Percentiles rank a stretch among this genome's conserved stretches.
Evolutionary conservation across 805 yeast genomes (phyloP).

Genomic region (Wickerhamomyces bisporus): DNA sequence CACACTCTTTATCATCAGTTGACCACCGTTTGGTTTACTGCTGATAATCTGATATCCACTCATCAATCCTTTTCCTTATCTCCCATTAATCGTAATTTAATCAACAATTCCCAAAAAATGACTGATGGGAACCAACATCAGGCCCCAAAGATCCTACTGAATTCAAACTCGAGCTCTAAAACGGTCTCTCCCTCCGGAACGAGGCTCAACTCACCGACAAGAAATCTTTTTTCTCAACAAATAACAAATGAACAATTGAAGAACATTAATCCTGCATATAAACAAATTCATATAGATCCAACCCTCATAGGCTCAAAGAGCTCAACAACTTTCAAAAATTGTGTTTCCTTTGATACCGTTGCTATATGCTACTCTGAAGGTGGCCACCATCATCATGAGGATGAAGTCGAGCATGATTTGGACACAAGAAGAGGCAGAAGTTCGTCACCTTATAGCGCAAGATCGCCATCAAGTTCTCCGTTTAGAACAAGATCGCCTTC

Average conservation of each 20-base stretch:
- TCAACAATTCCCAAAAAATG: no score
- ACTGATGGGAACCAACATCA: neutral
- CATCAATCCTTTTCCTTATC: no score
- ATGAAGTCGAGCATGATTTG: constrained; percentile 1
- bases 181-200: constrained; percentile 1
- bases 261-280: neutral
- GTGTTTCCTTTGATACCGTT: constrained; percentile 10
- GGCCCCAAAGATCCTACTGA: constrained; percentile 7
- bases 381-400: neutral
- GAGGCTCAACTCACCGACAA: constrained; percentile 1
- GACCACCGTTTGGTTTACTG: no score
- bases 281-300: neutral
- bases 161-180: constrained; percentile 5
- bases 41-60: no score
- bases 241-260: constrained; percentile 1
- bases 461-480: constrained; percentile 3
- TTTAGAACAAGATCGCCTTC: constrained; percentile 9
- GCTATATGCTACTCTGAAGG: constrained; percentile 1
- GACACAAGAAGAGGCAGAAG: constrained; percentile 1
- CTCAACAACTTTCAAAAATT: no score
- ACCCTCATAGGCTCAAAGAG: no score
- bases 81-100: no score
- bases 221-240: neutral
- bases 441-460: constrained; percentile 1
- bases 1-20: no score